phyloP scores from a whole-genome alignment of 345 rosid genomes.

The Cardamine chenopodiifolia region DNA sequence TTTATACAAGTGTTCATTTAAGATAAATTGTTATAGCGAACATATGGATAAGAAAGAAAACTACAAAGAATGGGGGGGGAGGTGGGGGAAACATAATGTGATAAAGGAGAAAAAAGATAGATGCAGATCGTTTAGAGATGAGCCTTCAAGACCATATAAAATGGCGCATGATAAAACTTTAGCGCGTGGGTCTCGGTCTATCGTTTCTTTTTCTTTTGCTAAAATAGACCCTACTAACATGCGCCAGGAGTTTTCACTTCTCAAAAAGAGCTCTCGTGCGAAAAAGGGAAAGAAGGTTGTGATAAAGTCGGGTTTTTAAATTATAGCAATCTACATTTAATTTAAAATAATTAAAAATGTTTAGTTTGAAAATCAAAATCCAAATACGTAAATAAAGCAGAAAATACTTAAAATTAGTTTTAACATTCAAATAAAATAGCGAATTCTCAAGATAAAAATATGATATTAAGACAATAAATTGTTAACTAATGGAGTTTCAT shows the following conservation, averaged over 20 bases:
- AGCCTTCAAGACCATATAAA: constrained; percentile 36
- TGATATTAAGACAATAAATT: no score
- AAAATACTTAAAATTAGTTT: no score
- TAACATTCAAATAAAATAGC: no score
- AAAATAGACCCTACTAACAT: constrained; percentile 43
- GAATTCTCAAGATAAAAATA: no score
- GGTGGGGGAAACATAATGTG: background rate
- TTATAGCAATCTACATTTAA: no score
- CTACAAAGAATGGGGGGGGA: background rate
- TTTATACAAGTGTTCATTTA: background rate
- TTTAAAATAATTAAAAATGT: no score
- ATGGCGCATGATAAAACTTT: constrained; percentile 44
- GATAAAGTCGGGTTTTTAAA: no score
- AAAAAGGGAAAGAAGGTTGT: background rate
- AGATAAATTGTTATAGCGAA: background rate
- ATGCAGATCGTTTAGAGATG: constrained; percentile 17
- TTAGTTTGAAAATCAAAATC: no score
- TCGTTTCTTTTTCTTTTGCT: constrained; percentile 9
- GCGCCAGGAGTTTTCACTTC: constrained; percentile 43
- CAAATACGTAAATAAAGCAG: no score
- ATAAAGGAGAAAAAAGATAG: constrained; percentile 10
- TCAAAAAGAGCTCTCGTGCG: constrained; percentile 25
- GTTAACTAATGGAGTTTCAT: no score
- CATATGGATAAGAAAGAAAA: constrained; percentile 1
- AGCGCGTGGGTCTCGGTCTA: constrained; percentile 28